Conservation (phyloP, 768 basidiomycete genomes). For the Trametes meyenii region DNA sequence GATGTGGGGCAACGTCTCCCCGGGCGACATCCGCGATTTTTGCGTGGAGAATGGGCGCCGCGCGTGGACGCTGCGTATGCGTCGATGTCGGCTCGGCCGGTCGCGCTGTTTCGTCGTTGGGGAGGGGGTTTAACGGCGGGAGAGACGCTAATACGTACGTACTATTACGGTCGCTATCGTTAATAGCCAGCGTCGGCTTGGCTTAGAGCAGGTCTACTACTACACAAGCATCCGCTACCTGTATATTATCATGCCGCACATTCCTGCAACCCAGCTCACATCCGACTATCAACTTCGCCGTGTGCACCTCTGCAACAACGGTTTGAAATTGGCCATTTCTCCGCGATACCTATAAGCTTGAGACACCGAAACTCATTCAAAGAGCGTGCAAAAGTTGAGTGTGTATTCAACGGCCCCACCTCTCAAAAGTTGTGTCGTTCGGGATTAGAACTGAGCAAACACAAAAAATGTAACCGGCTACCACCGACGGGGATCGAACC, state of each 20-base stretch:
- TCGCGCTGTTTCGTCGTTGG: background rate
- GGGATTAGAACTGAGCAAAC: no score
- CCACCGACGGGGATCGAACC: conserved; percentile 40
- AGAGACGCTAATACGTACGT: conserved; percentile 14
- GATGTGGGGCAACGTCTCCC: background rate
- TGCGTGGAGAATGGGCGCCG: background rate
- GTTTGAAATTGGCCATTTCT: no score
- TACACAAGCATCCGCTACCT: conserved; percentile 19
- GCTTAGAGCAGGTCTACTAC: conserved; percentile 22
- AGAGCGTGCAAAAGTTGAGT: no score
- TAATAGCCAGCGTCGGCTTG: conserved; percentile 16
- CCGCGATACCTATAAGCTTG: no score
- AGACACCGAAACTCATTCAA: no score
- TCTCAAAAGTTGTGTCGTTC: no score
- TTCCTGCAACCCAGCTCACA: conserved; percentile 19
- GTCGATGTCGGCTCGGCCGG: background rate
- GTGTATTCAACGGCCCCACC: no score
- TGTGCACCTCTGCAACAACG: no score
- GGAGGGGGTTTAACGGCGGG: background rate
- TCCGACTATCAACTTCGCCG: background rate
- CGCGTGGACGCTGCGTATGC: background rate
- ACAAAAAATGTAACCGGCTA: conserved; percentile 15
- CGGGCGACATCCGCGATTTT: background rate
- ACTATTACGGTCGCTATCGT: conserved; percentile 9
- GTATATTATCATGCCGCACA: conserved; percentile 22